A percentile compares a stretch with the other conserved stretches of the same genome.
phyloP scores from a whole-genome alignment of 805 yeast species.

The Brettanomyces sp. region DNA sequence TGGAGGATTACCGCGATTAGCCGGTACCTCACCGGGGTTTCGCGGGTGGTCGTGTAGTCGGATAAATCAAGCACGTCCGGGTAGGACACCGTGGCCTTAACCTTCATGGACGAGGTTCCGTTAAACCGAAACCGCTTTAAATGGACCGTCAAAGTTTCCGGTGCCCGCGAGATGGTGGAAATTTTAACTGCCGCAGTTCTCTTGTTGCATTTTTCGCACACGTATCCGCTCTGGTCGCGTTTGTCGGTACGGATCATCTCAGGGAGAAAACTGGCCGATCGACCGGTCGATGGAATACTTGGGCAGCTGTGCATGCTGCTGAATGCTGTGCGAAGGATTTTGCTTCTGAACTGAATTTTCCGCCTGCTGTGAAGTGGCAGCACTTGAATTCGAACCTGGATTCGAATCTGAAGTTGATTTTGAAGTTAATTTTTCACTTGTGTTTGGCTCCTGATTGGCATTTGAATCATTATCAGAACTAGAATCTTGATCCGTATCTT shows the following conservation, averaged over 20 bases:
- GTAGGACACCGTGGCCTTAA: slow-evolving; percentile 78
- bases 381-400: no score
- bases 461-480: no score
- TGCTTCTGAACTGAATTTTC: no score
- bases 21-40: slow-evolving; percentile 51
- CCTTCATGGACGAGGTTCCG: slow-evolving; percentile 66
- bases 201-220: slow-evolving; percentile 77
- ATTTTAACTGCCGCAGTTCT: slow-evolving; percentile 71
- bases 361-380: no score
- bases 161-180: slow-evolving; percentile 67
- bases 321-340: no score
- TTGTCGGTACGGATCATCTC: slow-evolving; percentile 67
- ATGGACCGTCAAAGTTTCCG: slow-evolving; percentile 82
- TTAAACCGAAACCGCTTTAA: slow-evolving; percentile 86
- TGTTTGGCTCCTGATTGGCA: no score
- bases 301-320: no score
- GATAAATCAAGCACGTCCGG: slow-evolving; percentile 70
- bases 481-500: no score
- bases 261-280: slow-evolving; percentile 21
- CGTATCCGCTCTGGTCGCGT: slow-evolving; percentile 66
- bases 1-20: slow-evolving; percentile 82
- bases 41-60: slow-evolving; percentile 41
- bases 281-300: no score
- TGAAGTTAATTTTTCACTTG: no score
- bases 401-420: no score